These are phyloP conservation scores for Zygnema cylindricum DNA, from an alignment of 139 green algal genomes.

Conservation along the genomic window DNA sequence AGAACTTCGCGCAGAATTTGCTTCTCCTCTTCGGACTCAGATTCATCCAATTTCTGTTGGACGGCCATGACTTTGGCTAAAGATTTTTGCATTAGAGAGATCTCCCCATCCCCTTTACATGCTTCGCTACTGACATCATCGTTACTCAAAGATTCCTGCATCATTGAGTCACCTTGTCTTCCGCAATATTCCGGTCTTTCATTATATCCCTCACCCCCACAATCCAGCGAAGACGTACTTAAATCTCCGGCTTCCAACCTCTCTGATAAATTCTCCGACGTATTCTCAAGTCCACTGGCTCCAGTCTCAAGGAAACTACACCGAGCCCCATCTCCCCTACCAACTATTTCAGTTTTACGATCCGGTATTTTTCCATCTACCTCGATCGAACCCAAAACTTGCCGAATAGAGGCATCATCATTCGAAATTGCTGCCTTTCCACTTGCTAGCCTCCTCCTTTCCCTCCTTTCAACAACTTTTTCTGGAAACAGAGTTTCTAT, in stretches of 20 bases:
- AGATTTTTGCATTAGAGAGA: not conserved
- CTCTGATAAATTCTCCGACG: conserved; percentile 1
- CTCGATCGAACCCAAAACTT: no score
- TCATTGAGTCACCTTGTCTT: no score
- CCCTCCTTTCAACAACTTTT: not conserved
- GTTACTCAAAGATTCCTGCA: no score
- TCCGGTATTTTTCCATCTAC: no score
- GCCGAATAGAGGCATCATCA: not conserved
- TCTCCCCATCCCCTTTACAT: not conserved
- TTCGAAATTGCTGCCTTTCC: not conserved
- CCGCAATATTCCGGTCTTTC: not conserved
- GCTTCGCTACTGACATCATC: no score
- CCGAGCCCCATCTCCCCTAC: not conserved
- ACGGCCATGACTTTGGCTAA: not conserved
- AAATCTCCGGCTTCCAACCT: no score
- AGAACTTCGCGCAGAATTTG: not conserved
- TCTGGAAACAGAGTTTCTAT: not conserved
- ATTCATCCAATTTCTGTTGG: not conserved
- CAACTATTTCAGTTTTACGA: no score
- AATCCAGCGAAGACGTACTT: no score
- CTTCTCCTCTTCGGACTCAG: not conserved
- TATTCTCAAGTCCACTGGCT: not conserved
- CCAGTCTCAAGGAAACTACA: not conserved
- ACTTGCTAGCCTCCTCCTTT: not conserved
- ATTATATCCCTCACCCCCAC: not conserved